These are phyloP conservation scores for Lipomyces chichibuensis DNA, from an alignment of 805 yeast genomes.

Conservation along the genomic window DNA sequence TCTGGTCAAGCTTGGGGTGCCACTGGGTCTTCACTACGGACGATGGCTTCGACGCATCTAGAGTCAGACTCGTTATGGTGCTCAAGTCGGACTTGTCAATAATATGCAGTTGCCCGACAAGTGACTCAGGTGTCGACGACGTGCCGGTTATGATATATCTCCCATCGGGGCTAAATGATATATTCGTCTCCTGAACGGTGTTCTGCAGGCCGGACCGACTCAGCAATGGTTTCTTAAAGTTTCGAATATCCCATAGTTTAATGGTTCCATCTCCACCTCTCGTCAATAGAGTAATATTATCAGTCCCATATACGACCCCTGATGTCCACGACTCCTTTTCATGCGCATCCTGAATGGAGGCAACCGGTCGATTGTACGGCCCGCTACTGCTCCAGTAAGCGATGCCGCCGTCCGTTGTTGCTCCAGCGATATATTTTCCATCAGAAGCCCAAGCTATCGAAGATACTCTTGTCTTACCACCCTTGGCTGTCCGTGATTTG, in stretches of 20 bases:
- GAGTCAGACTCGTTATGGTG: slow-evolving; percentile 30
- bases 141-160: slow-evolving; percentile 40
- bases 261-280: slow-evolving; percentile 38
- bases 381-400: slow-evolving; percentile 40
- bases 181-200: slow-evolving; percentile 31
- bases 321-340: slow-evolving; percentile 32
- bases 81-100: slow-evolving; percentile 42
- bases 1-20: slow-evolving; percentile 42
- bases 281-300: slow-evolving; percentile 34
- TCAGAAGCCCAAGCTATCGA: slow-evolving; percentile 33
- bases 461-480: slow-evolving; percentile 29
- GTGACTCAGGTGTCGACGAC: slow-evolving; percentile 14
- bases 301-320: slow-evolving; percentile 23
- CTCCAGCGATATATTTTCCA: slow-evolving; percentile 35
- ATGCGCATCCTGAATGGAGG: slow-evolving; percentile 37
- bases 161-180: slow-evolving; percentile 40
- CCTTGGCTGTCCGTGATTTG: slow-evolving; percentile 33
- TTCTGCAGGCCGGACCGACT: slow-evolving; percentile 29
- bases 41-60: slow-evolving; percentile 15
- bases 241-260: slow-evolving; percentile 43
- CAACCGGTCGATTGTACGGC: slow-evolving; percentile 39
- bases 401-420: slow-evolving; percentile 37
- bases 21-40: slow-evolving; percentile 37
- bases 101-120: slow-evolving; percentile 35
- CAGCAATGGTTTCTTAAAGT: slow-evolving; percentile 36